phyloP scores from a whole-genome alignment of 73 alveolate species.

The Paramecium bursaria region DNA sequence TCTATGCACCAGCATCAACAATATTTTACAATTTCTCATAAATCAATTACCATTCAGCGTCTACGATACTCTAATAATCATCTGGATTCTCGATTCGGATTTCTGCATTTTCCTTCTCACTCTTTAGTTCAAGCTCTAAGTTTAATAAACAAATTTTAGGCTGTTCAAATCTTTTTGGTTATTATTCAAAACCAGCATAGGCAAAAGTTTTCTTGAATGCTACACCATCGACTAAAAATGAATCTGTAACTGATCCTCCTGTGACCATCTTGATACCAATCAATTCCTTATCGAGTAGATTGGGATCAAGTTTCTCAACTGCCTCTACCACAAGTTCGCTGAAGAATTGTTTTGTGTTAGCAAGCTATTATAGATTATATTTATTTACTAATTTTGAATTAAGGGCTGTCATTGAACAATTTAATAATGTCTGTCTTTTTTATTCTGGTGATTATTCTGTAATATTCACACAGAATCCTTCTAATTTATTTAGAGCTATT shows the following conservation, averaged over 20 bases:
- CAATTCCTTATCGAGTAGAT: conserved; percentile 80
- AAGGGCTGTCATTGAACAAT: conserved; percentile 90
- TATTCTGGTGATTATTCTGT: conserved; percentile 78
- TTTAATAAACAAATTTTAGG: conserved; percentile 92
- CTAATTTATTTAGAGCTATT: conserved; percentile 79
- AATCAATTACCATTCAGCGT: conserved; percentile 98
- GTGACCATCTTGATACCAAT: conserved; percentile 93
- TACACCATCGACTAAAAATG: conserved; percentile 94
- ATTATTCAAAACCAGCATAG: conserved; percentile 98
- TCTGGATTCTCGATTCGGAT: conserved; percentile 96
- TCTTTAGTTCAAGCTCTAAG: conserved; percentile 95
- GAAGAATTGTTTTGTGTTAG: conserved; percentile 94
- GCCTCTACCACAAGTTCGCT: conserved; percentile 97
- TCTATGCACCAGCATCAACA: conserved; percentile 91
- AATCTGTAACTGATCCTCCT: conserved; percentile 93
- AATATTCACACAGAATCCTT: conserved; percentile 80
- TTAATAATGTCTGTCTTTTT: conserved; percentile 84
- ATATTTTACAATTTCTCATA: conserved; percentile 94
- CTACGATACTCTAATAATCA: conserved; percentile 92
- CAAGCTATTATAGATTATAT: conserved; percentile 63
- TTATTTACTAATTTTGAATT: conserved; percentile 75
- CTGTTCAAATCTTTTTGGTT: conserved; percentile 93
- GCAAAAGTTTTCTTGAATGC: conserved; percentile 98
- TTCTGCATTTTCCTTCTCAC: conserved; percentile 97
- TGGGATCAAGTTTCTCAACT: conserved; percentile 89